phyloP scores from a whole-genome alignment of 352 stramenopile species.

The Phytophthora citrophthora region DNA sequence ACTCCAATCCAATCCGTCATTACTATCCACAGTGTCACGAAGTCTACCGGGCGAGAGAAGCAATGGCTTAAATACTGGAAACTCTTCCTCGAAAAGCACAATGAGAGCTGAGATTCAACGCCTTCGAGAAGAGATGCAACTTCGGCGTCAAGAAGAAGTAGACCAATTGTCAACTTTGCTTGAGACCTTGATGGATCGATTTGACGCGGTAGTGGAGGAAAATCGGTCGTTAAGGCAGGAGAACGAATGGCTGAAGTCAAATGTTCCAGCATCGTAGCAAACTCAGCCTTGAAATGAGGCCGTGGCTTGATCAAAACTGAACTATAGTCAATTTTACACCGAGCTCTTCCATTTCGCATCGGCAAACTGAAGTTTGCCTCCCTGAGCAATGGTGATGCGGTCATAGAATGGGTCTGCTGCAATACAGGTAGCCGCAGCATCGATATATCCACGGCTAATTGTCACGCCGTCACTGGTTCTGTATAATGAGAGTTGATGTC shows the following conservation, averaged over 20 bases:
- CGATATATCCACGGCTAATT: constrained; percentile 45
- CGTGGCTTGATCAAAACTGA: constrained; percentile 16
- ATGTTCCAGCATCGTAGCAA: constrained; percentile 32
- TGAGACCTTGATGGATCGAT: constrained; percentile 44
- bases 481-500: constrained; percentile 49
- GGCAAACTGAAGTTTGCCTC: constrained; percentile 35
- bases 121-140: constrained; percentile 47
- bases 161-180: constrained; percentile 47
- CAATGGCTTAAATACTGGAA: background rate
- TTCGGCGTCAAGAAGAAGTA: constrained; percentile 39
- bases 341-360: constrained; percentile 29
- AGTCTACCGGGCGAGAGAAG: constrained; percentile 3
- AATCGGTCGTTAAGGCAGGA: constrained; percentile 43
- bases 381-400: constrained; percentile 40
- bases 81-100: constrained; percentile 9
- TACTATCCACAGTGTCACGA: constrained; percentile 20
- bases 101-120: constrained; percentile 45
- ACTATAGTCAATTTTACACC: constrained; percentile 5
- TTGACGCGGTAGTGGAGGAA: constrained; percentile 45
- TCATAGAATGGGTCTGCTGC: constrained; percentile 43
- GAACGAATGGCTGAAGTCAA: constrained; percentile 51
- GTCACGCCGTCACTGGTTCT: constrained; percentile 37
- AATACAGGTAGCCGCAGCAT: constrained; percentile 38
- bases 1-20: constrained; percentile 8
- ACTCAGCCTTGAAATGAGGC: background rate